phyloP scores from a whole-genome alignment of 2,329 filamentous ascomycete species.

The Paraconiothyrium sp. region DNA sequence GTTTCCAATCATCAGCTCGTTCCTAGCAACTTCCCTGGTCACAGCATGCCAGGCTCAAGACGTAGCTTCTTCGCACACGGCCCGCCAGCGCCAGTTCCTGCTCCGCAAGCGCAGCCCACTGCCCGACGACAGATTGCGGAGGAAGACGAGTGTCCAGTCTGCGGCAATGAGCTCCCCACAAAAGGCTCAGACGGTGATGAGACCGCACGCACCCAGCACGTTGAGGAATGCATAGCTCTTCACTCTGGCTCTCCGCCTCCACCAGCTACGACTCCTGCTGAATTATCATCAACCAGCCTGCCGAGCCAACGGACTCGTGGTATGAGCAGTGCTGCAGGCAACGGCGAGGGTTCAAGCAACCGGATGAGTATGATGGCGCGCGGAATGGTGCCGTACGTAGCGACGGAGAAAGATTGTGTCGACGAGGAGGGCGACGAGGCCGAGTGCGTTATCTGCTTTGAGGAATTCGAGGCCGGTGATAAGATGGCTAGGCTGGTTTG shows the following conservation, averaged over 20 bases:
- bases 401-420: slow-evolving; percentile 71
- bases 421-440: slow-evolving; percentile 61
- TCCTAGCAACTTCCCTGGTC: slow-evolving; percentile 23
- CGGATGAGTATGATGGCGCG: slow-evolving; percentile 38
- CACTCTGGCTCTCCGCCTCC: slow-evolving; percentile 39
- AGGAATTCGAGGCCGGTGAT: slow-evolving; percentile 69
- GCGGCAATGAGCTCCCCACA: slow-evolving; percentile 74
- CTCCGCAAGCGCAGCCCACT: slow-evolving; percentile 29
- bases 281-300: slow-evolving; percentile 37
- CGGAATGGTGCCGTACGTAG: slow-evolving; percentile 63
- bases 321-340: slow-evolving; percentile 39
- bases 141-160: slow-evolving; percentile 83
- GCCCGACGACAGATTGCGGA: slow-evolving; percentile 58
- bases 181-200: slow-evolving; percentile 51
- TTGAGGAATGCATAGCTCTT: slow-evolving; percentile 53
- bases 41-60: slow-evolving; percentile 26
- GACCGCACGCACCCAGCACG: slow-evolving; percentile 54
- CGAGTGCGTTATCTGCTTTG: slow-evolving; percentile 72
- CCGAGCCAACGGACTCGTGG: slow-evolving; percentile 43
- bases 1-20: slow-evolving; percentile 17
- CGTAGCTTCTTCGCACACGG: slow-evolving; percentile 25
- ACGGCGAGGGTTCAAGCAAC: slow-evolving; percentile 37
- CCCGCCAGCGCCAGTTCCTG: slow-evolving; percentile 4
- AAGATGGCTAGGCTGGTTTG: slow-evolving; percentile 69
- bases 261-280: slow-evolving; percentile 23